Base-by-base conservation (phyloP, 176 grass and related monocot species). In the Coix lacrymajobi region DNA sequence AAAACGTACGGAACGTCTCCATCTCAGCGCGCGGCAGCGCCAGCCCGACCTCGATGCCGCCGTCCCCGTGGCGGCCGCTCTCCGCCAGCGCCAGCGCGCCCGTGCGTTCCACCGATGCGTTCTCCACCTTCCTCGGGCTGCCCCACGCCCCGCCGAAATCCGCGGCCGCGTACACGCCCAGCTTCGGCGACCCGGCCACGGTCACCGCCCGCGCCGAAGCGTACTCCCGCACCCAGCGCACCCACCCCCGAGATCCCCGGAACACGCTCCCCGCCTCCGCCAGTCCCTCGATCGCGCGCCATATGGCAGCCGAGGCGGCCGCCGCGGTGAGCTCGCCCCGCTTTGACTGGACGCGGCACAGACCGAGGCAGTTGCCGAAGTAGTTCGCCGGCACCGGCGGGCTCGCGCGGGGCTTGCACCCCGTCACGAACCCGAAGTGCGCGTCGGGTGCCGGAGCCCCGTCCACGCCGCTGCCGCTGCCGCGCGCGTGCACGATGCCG, bases 331-430 rank as follows among this genome's bases (percentile, higher is more conserved):
- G 88, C 1, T 62, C 51, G 4, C 46, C 20, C 8, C 43, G 52
- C 34, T 31, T 38, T 9, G 61, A 40, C 61, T 93, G 88, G 29
- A 93, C 90, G 36, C 76, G 76, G 65, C 92, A 92, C 0, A 89
- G 88, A 0, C 92, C 75, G 0, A 97, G 86, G 84, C 95, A 97
- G 77, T 93, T 97, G 63, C 92, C 92, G 41, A 97, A 97, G 82
- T 92, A 97, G 33, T 67, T 83, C 2, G 73, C 65, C 2, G 84
- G 90, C 1, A 98, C 22, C 16, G 88, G 75, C 58, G 90, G 92
- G 7, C 25, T 68, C 84, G 69, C 3, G 3, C 95, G 70, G 1
- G 83, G 73, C 79, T 89, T 91, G 73, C 90, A 98, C 48, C 93
- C 90, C 2, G 90, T 93, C 34, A 89, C 91, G 75, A 98, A 98